Evolutionary conservation across 2,329 filamentous ascomycete species (phyloP).

Genomic region (Plectosphaerella sp.): DNA sequence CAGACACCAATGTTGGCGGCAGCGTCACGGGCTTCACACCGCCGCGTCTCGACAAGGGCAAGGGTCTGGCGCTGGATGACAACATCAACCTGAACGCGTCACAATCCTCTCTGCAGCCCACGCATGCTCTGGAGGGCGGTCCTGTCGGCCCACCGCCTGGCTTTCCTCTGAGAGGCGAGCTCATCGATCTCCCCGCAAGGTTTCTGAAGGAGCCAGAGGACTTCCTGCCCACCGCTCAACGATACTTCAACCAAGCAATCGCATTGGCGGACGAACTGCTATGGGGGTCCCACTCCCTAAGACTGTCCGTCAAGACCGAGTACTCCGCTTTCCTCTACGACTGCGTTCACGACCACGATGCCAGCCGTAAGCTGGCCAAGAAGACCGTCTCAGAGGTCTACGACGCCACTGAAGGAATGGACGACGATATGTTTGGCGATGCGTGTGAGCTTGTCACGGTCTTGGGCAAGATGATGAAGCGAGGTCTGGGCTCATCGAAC

Average conservation of each 20-base stretch:
- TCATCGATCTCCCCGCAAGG: conserved; percentile 24
- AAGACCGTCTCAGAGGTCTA: conserved; percentile 87
- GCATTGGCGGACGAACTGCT: conserved; percentile 70
- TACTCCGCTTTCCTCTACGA: conserved; percentile 93
- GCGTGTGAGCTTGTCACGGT: conserved; percentile 84
- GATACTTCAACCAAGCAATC: conserved; percentile 76
- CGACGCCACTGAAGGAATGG: conserved; percentile 84
- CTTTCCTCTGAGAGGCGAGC: conserved; percentile 34
- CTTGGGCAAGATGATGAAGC: conserved; percentile 83
- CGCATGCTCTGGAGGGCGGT: conserved; percentile 50
- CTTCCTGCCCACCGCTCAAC: conserved; percentile 77
- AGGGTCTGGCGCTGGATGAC: conserved; percentile 40
- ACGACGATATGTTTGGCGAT: conserved; percentile 92
- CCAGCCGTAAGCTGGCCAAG: conserved; percentile 71
- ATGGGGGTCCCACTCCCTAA: conserved; percentile 83
- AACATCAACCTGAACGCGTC: conserved; percentile 31
- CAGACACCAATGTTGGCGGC: conserved; percentile 35
- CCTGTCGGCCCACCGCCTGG: conserved; percentile 54
- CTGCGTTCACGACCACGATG: conserved; percentile 77
- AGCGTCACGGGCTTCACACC: conserved; percentile 21
- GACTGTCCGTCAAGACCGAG: conserved; percentile 86
- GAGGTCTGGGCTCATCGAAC: conserved; percentile 46
- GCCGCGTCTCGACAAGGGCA: conserved; percentile 40
- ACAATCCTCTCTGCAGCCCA: conserved; percentile 40
- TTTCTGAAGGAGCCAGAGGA: conserved; percentile 77